Evolutionary conservation across 106 monocot species (phyloP).

Genomic region (Alisma plantagoaquatica): DNA sequence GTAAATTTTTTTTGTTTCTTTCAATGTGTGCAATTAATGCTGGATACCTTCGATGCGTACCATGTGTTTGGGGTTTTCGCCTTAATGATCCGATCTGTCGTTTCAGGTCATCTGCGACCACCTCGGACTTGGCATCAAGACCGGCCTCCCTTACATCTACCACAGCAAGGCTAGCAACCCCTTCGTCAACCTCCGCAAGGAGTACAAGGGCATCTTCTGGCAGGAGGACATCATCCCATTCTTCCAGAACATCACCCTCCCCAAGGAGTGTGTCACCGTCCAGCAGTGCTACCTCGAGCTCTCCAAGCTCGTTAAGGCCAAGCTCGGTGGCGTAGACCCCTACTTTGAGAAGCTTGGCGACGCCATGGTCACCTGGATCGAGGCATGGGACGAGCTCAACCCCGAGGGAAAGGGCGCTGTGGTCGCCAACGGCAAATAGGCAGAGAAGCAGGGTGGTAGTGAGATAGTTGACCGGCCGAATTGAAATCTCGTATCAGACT

Average conservation of each 20-base stretch:
- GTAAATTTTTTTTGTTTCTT: background rate
- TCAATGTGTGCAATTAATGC: background rate
- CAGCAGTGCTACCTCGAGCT: constrained; percentile 15
- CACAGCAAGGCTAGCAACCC: constrained; percentile 21
- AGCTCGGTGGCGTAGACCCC: constrained; percentile 9
- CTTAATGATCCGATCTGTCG: too few species aligned
- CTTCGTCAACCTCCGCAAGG: constrained; percentile 12
- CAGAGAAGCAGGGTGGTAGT: too few species aligned
- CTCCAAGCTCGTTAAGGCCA: constrained; percentile 10
- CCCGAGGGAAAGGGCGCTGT: constrained; percentile 5
- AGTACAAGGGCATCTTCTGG: constrained; percentile 18
- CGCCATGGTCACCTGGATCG: constrained; percentile 26
- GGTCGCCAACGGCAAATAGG: constrained; percentile 1
- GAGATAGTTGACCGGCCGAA: too few species aligned
- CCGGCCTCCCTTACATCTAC: constrained; percentile 12
- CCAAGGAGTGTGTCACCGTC: constrained; percentile 11
- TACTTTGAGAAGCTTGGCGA: constrained; percentile 18
- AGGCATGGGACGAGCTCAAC: constrained; percentile 32
- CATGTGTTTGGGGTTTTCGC: too few species aligned
- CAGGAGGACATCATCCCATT: constrained; percentile 17
- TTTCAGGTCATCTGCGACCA: constrained; percentile 19
- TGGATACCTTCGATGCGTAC: too few species aligned
- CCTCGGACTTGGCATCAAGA: constrained; percentile 9
- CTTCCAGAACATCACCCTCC: constrained; percentile 11
- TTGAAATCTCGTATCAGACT: too few species aligned